Percentiles rank a stretch among this genome's conserved stretches.
Conservation (phyloP, 805 yeast genomes). For the Nakazawaea molendinolei region DNA sequence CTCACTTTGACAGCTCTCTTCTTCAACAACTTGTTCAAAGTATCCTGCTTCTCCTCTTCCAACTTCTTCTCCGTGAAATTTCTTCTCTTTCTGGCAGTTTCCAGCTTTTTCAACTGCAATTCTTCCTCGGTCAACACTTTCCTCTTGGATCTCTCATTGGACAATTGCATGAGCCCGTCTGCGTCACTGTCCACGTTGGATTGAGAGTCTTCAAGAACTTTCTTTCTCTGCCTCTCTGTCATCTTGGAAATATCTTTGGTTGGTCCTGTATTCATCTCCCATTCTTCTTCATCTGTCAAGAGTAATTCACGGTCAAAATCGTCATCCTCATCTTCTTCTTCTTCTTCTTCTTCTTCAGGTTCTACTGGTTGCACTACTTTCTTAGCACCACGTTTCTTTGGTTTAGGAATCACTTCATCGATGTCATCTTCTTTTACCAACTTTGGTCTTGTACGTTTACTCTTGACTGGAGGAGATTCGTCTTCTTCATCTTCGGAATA, state of each 20-base stretch:
- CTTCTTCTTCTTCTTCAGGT: slow-evolving; percentile 17
- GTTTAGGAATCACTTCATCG: not conserved
- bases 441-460: not conserved
- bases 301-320: slow-evolving; percentile 1
- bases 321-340: slow-evolving; percentile 18
- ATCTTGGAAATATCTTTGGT: slow-evolving; percentile 38
- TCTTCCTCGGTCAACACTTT: slow-evolving; percentile 77
- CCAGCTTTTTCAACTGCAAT: slow-evolving; percentile 72
- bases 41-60: slow-evolving; percentile 91
- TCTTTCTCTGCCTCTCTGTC: slow-evolving; percentile 53
- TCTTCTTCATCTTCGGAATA: slow-evolving; percentile 4
- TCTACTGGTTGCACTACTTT: not conserved
- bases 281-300: slow-evolving; percentile 13
- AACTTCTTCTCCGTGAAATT: slow-evolving; percentile 74
- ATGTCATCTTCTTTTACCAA: not conserved
- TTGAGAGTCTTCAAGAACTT: slow-evolving; percentile 24
- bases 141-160: slow-evolving; percentile 38
- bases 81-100: slow-evolving; percentile 81
- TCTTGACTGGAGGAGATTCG: not conserved
- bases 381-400: not conserved
- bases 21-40: slow-evolving; percentile 77
- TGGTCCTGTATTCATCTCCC: slow-evolving; percentile 24
- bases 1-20: slow-evolving; percentile 75
- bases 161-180: slow-evolving; percentile 26
- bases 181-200: slow-evolving; percentile 3